Evolutionary conservation across 2,329 filamentous ascomycete species (phyloP), one percentile per base, ranked within the genome.

Genomic region (Gnomoniopsis sp.): DNA sequence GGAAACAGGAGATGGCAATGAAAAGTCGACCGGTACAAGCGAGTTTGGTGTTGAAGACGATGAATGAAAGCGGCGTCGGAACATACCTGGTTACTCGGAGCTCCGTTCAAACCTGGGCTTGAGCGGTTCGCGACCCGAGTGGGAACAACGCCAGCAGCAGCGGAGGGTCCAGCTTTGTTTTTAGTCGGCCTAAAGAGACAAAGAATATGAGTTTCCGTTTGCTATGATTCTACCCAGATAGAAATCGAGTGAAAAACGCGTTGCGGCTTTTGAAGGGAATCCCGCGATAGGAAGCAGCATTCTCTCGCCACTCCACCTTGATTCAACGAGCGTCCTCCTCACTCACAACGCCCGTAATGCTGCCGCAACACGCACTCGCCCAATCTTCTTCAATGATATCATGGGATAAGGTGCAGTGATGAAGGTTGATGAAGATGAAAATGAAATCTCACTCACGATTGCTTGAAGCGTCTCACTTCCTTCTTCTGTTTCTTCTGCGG

Each of bases 151-250:
- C 88, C 89, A 70, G 87, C 87, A 65, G 86, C 83, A 64, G 85
- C 33, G 11, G 46, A 44, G 12, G 46, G 84, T 65, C 86, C 84
- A 62, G 81, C 80, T 72, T 88, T 88, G 76, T 89, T 91, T 77
- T 93, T 93, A 72, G 88, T 81, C 48, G 89, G 89, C 65, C 89
- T 93, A 70, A 51, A 63, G 60, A 68, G 65, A 49, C 10, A 53
- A 66, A 55, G 36, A 23, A 55, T 63, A 58, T 67, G 58, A 62
- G 63, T 65, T 51, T 4, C 26, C 14, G 15, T n/a, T 33, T 14
- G 36, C 17, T 22, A 11, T 2, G 8, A 36, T 33, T 17, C 8
- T 14, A 15, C 22, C 10, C 10, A 7, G 43, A 12, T 33, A 8
- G 17, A 14, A n/a, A 3, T 3, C n/a, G 44, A 17, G 21, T 19